Base-by-base conservation (phyloP, 2,329 filamentous ascomycete genomes). In the Metarhizium humberi region DNA sequence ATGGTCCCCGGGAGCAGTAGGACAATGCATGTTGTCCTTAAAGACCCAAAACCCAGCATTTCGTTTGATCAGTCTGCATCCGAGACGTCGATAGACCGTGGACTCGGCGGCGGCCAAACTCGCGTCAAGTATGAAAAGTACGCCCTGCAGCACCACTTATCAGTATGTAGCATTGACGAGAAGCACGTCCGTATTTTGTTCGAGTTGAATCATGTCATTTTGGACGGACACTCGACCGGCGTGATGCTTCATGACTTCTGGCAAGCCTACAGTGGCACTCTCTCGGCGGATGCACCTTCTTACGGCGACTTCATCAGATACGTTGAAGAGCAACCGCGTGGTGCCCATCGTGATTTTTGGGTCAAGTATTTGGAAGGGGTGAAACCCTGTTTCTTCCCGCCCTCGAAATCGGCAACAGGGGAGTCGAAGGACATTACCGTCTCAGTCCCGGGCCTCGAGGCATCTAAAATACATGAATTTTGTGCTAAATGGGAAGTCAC, bases 21-120 rank as follows among this genome's bases (percentile, higher is more conserved):
- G 3, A 55, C 57, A 8, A 56, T 55, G 54, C 51, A 57, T 2
- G 56, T 59, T 25, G 47, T 59, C 4, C 56, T 53, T 0, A 48
- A 52, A n/a, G 55, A 59, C 38, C 45, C 45, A 6, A 50, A 42
- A 16, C 54, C 56, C 25, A 32, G 20, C 14, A 57, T 57, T 8
- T 25, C 46, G 36, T 48, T 34, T 54, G 6, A 38, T 14, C 51
- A 6, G 29, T 20, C n/a, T 10, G 30, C 4, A 32, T 13, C 38
- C 2, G 38, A 16, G 4, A 3, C 32, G 10, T 34, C 2, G 7
- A 5, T 34, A 34, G 32, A 34, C 6, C 32, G 10, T 34, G 32
- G 32, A 34, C 32, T 34, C 6, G 1, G 7, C 6, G 32, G 32
- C 32, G 32, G 32, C 38, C 40, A 25, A 43, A 25, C 30, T 45